Evolutionary conservation across 768 basidiomycete genomes (phyloP).

Genomic region (Lactarius psammicola): DNA sequence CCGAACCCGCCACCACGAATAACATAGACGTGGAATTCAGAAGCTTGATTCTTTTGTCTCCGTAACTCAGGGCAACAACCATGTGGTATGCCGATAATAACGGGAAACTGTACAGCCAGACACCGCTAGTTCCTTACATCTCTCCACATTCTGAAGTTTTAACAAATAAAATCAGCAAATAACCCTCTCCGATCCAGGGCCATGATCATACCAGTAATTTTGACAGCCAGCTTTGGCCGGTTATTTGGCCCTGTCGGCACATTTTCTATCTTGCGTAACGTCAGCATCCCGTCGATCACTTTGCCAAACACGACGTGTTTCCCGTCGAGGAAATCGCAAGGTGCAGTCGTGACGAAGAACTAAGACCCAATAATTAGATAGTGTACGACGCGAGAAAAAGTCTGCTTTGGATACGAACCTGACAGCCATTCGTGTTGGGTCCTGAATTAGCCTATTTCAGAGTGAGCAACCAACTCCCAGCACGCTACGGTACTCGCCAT

Average conservation of each 20-base stretch:
- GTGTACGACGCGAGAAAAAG: neutral
- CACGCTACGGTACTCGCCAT: slow-evolving; percentile 58
- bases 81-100: neutral
- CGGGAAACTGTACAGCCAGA: neutral
- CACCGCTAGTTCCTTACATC: slow-evolving; percentile 34
- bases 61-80: neutral
- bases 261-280: slow-evolving; percentile 93
- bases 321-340: slow-evolving; percentile 93
- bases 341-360: slow-evolving; percentile 97
- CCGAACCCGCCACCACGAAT: neutral
- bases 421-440: slow-evolving; percentile 90
- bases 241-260: slow-evolving; percentile 91
- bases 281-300: slow-evolving; percentile 92
- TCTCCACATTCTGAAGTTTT: slow-evolving; percentile 40
- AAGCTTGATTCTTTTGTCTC: neutral
- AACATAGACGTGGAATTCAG: neutral
- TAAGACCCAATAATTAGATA: slow-evolving; percentile 34
- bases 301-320: slow-evolving; percentile 93
- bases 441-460: slow-evolving; percentile 85
- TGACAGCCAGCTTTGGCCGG: slow-evolving; percentile 83
- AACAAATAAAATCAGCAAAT: neutral
- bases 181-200: too few species aligned
- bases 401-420: slow-evolving; percentile 41
- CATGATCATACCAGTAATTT: slow-evolving; percentile 68
- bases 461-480: neutral